Evolutionary conservation across 805 yeast genomes (phyloP), one percentile per base, ranked within the genome.

Genomic region (Candida namnaoensis): DNA sequence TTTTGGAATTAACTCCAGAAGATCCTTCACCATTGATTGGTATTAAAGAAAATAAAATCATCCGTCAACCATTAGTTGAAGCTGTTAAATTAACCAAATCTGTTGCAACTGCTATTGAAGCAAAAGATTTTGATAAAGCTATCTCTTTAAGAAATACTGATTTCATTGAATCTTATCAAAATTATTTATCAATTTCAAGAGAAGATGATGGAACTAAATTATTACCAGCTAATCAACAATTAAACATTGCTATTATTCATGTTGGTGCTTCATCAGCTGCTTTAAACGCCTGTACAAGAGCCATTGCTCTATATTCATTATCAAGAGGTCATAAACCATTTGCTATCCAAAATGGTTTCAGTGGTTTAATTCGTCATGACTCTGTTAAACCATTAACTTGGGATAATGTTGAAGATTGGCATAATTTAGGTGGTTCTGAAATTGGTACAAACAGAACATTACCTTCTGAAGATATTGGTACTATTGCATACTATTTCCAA

Each of bases 241-340:
- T 78, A 52, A 79, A 74, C 49, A 76, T 82, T 47, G 91, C 86
- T 38, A 73, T 83, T 36, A 70, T 83, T 40, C 82, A 83, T 50
- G 80, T 83, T 45, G 93, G 93, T 51, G 91, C 93, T 3, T 82
- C 93, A 32, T 79, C 88, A 19, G 82, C 84, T 49, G 90, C 85
- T 44, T 71, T 84, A 66, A 84, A 84, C 60, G 75, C 86, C 37
- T 83, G 88, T n/a, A 80, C 80, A 5, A 70, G 82, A 49, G 83
- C 91, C 3, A 78, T 79, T 58, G 84, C 88, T 1, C 71, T 80
- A 10, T 82, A 78, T 62, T 81, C 88, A 68, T 63, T 84, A 66
- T 80, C 88, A 28, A 72, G 72, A 52, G 93, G 91, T 41, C 91
- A 83, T 62, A 74, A 64, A 42, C 78, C 82, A 32, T 80, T 71